Evolutionary conservation across 2,329 filamentous ascomycete species (phyloP).

Genomic region (Claviceps paspali): DNA sequence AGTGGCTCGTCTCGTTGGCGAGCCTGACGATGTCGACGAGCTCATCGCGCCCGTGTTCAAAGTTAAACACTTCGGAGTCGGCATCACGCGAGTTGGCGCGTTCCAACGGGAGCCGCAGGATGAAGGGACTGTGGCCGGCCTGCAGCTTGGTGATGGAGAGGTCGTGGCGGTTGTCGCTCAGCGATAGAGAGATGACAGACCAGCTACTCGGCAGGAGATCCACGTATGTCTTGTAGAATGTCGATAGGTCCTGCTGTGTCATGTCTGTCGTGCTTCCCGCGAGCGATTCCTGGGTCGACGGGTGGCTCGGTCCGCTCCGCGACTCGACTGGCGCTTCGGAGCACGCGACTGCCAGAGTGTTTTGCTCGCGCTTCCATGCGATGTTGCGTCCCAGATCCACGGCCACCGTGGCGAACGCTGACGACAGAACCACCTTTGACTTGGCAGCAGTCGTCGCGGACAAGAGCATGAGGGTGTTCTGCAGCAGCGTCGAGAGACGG

Average conservation of each 20-base stretch:
- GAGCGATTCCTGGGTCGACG: neutral
- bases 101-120: slow-evolving; percentile 72
- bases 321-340: slow-evolving; percentile 20
- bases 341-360: slow-evolving; percentile 21
- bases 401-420: slow-evolving; percentile 45
- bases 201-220: slow-evolving; percentile 72
- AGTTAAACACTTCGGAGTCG: slow-evolving; percentile 67
- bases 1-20: slow-evolving; percentile 74
- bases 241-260: slow-evolving; percentile 35
- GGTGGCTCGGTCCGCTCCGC: neutral
- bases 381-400: slow-evolving; percentile 57
- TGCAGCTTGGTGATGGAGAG: slow-evolving; percentile 80
- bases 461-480: slow-evolving; percentile 49
- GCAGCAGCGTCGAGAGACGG: slow-evolving; percentile 45
- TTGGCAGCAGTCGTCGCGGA: slow-evolving; percentile 41
- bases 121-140: slow-evolving; percentile 61
- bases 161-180: slow-evolving; percentile 72
- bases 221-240: slow-evolving; percentile 67
- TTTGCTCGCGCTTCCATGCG: slow-evolving; percentile 50
- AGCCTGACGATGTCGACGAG: slow-evolving; percentile 67
- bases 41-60: slow-evolving; percentile 63
- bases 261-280: slow-evolving; percentile 21
- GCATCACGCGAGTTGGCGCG: slow-evolving; percentile 67
- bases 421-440: slow-evolving; percentile 29
- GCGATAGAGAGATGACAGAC: slow-evolving; percentile 71